These are phyloP conservation scores for Pinguiococcus pyrenoidosus DNA, from an alignment of 108 stramenopile genomes.

Conservation along the genomic window DNA sequence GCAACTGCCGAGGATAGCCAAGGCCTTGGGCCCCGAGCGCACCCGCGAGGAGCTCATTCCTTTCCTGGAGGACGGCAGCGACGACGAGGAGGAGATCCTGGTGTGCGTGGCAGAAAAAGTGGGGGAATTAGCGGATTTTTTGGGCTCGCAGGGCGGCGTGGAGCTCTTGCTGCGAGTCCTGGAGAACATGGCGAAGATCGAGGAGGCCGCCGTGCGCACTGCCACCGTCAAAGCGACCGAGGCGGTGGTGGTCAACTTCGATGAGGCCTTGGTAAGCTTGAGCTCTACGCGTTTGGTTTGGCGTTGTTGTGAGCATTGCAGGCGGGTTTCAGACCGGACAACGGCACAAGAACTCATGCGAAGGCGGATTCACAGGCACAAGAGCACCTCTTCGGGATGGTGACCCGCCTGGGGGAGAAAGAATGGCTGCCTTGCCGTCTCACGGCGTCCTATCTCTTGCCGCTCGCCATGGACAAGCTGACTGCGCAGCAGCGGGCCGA, in stretches of 20 bases:
- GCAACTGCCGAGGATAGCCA: conserved; percentile 23
- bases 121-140: conserved; percentile 14
- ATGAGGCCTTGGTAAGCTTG: conserved; percentile 21
- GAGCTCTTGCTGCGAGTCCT: conserved; percentile 62
- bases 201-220: conserved; percentile 87
- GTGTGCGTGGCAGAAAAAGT: conserved; percentile 38
- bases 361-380: conserved; percentile 19
- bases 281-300: neutral
- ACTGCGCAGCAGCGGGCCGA: conserved; percentile 4
- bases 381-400: conserved; percentile 11
- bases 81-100: conserved; percentile 49
- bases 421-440: no score
- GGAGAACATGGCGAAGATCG: conserved; percentile 70
- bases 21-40: conserved; percentile 40
- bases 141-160: conserved; percentile 30
- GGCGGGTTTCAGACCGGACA: no score
- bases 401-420: conserved; percentile 15
- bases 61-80: conserved; percentile 36
- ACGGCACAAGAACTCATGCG: no score
- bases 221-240: conserved; percentile 60
- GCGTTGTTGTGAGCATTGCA: neutral
- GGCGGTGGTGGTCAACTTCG: conserved; percentile 28
- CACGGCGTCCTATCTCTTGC: neutral
- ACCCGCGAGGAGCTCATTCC: conserved; percentile 44
- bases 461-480: neutral